Evolutionary conservation across 2,329 filamentous ascomycete species (phyloP).

Genomic region (Knufia fluminis): DNA sequence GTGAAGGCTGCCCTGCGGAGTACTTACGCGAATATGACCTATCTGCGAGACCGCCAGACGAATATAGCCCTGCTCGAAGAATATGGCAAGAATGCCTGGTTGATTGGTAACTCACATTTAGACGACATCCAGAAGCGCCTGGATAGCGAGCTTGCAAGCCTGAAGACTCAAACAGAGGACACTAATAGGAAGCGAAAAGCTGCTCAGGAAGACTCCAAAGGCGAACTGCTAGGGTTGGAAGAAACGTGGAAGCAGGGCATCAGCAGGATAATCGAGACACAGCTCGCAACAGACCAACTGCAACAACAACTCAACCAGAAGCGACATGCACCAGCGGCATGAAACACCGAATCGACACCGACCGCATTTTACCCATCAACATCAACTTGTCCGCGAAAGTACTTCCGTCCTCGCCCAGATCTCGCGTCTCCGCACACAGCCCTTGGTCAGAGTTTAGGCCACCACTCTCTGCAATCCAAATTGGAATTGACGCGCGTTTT

Average conservation of each 20-base stretch:
- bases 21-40: constrained; percentile 50
- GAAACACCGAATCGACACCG: background rate
- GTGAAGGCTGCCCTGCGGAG: constrained; percentile 45
- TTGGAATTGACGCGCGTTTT: no score
- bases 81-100: constrained; percentile 84
- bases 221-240: constrained; percentile 65
- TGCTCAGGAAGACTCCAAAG: constrained; percentile 60
- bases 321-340: background rate
- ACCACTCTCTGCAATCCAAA: no score
- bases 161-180: constrained; percentile 60
- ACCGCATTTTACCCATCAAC: background rate
- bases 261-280: constrained; percentile 71
- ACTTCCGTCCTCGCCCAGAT: no score
- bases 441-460: background rate
- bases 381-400: no score
- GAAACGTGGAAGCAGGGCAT: constrained; percentile 72
- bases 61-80: constrained; percentile 67
- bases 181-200: constrained; percentile 61
- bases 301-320: constrained; percentile 38
- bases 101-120: constrained; percentile 70
- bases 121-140: constrained; percentile 61
- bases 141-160: constrained; percentile 64
- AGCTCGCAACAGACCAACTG: constrained; percentile 70
- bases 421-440: background rate
- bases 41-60: constrained; percentile 47